Percentiles rank a stretch among this genome's conserved stretches.
Evolutionary conservation across 2,329 filamentous ascomycete species (phyloP).

Genomic region (Mycosphaerella sp.): DNA sequence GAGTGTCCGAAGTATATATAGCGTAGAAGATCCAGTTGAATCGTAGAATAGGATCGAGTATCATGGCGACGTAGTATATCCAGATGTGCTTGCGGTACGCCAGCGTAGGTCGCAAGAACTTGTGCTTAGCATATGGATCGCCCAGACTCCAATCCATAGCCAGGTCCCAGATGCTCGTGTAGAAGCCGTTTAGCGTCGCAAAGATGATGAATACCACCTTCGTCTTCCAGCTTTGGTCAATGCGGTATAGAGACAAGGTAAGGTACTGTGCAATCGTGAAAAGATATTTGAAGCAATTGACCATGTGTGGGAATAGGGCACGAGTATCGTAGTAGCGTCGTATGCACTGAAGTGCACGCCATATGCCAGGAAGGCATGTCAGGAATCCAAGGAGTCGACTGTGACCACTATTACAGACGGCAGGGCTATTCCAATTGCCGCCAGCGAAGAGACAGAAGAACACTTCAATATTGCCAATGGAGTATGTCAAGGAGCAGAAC

Average conservation of each 20-base stretch:
- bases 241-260: slow-evolving; percentile 75
- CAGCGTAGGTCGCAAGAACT: slow-evolving; percentile 65
- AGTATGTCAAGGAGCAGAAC: slow-evolving; percentile 92
- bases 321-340: slow-evolving; percentile 81
- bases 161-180: slow-evolving; percentile 85
- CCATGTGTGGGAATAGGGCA: slow-evolving; percentile 83
- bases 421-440: slow-evolving; percentile 64
- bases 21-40: slow-evolving; percentile 95
- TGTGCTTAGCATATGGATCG: slow-evolving; percentile 60
- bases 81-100: slow-evolving; percentile 67
- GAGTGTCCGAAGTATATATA: slow-evolving; percentile 69
- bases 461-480: slow-evolving; percentile 78
- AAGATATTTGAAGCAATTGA: slow-evolving; percentile 86
- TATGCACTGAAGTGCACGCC: slow-evolving; percentile 85
- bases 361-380: slow-evolving; percentile 73
- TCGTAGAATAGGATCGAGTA: slow-evolving; percentile 74
- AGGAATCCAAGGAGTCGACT: slow-evolving; percentile 84
- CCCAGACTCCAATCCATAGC: slow-evolving; percentile 89
- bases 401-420: slow-evolving; percentile 76
- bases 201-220: slow-evolving; percentile 71
- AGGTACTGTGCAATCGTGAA: slow-evolving; percentile 77
- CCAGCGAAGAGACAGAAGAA: slow-evolving; percentile 90
- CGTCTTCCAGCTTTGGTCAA: slow-evolving; percentile 53
- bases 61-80: slow-evolving; percentile 82
- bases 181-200: slow-evolving; percentile 74